phyloP scores from a whole-genome alignment of 345 rosid species.

The Turritis glabra region DNA sequence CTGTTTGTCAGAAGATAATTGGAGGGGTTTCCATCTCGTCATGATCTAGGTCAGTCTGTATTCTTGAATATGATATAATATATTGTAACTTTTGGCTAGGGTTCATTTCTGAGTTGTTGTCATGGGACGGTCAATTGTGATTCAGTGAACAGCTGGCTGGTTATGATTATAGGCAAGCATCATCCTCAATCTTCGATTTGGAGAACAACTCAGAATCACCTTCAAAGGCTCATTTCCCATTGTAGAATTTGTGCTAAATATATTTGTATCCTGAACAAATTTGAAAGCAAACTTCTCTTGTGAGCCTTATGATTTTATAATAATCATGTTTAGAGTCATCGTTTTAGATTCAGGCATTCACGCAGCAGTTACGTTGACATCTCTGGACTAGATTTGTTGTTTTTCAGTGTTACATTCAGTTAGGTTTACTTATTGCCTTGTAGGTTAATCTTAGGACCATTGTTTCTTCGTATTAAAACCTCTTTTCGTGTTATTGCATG shows the following conservation, averaged over 20 bases:
- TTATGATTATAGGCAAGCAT: constrained; percentile 13
- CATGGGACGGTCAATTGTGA: background rate
- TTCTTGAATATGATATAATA: background rate
- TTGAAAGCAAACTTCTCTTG: constrained; percentile 10
- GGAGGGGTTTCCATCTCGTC: constrained; percentile 9
- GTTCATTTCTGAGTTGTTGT: constrained; percentile 15
- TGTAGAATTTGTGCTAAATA: constrained; percentile 16
- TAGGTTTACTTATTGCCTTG: constrained; percentile 1
- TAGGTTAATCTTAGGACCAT: constrained; percentile 3
- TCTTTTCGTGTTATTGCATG: constrained; percentile 6
- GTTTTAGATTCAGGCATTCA: background rate
- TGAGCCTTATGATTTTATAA: background rate
- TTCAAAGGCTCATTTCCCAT: constrained; percentile 8
- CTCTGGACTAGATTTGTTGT: constrained; percentile 8
- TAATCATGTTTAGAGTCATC: background rate
- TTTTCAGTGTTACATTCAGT: background rate
- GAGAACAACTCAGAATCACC: background rate
- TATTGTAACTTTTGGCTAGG: background rate
- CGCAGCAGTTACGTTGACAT: background rate
- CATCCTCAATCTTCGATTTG: constrained; percentile 5
- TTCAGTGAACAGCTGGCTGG: constrained; percentile 25
- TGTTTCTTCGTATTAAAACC: background rate
- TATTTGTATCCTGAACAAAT: constrained; percentile 12
- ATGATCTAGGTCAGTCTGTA: constrained; percentile 30
- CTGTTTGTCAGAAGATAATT: constrained; percentile 4